A percentile compares a stretch with the other conserved stretches of the same genome.
These are phyloP conservation scores for Phytophthora cactorum DNA, from an alignment of 352 stramenopile species.

Conservation along the genomic window DNA sequence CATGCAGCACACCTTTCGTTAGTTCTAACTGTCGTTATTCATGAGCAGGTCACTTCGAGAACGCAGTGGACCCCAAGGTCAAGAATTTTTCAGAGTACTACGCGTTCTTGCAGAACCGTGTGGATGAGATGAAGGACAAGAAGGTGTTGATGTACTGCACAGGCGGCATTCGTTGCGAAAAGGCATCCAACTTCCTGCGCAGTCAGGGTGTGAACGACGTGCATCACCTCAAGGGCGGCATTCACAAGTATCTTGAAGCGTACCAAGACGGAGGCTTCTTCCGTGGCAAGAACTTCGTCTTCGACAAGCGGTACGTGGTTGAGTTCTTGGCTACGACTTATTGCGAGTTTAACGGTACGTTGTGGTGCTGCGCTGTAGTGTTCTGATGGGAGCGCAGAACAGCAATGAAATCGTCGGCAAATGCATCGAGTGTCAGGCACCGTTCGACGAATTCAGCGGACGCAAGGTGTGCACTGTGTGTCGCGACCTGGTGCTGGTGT, in stretches of 20 bases:
- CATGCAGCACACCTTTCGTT: not conserved
- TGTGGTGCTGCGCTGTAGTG: constrained; percentile 33
- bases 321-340: not conserved
- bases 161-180: constrained; percentile 78
- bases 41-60: constrained; percentile 66
- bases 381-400: constrained; percentile 64
- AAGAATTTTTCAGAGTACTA: constrained; percentile 86
- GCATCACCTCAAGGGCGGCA: constrained; percentile 74
- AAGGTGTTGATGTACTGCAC: constrained; percentile 87
- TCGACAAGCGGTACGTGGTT: constrained; percentile 71
- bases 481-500: constrained; percentile 75
- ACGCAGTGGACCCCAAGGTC: constrained; percentile 66
- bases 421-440: constrained; percentile 68
- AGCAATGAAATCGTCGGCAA: constrained; percentile 69
- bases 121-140: constrained; percentile 72
- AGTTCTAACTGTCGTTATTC: constrained; percentile 1
- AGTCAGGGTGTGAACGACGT: constrained; percentile 63
- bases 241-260: constrained; percentile 78
- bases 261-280: constrained; percentile 71
- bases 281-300: constrained; percentile 83
- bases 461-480: constrained; percentile 78
- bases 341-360: not conserved
- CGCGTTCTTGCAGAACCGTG: constrained; percentile 59
- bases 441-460: constrained; percentile 69
- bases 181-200: constrained; percentile 73